Evolutionary conservation across 129 eudicot genomes (phyloP), one percentile per base, ranked within the genome.

Genomic region (Logfia minima): DNA sequence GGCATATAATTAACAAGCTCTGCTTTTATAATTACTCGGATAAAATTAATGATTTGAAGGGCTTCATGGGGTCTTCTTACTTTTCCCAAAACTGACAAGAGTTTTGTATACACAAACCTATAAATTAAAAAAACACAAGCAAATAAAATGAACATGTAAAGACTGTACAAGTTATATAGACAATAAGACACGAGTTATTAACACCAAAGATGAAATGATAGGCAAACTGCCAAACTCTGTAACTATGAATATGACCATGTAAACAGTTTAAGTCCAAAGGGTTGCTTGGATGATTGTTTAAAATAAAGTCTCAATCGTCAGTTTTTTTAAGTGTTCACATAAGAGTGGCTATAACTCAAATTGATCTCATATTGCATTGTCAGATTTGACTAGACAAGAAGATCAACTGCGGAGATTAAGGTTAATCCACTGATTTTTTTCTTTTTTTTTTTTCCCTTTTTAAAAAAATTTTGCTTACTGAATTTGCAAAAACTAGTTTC

Each of bases 71-170:
- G 91, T 80, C 81, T 89, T 83, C 90, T 83, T 60, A 92, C 86
- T 83, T 84, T 89, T 60, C 97, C 96, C 77, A 94, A 88, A 74
- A 94, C 93, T 41, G 90, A 83, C 80, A 94, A 82, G 69, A 94
- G 75, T 84, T 94, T 94, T 67, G 96, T 91, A 82, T 94, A 94
- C 34, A 94, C 98, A 83, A 85, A 94, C 89, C 97, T 91, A 28
- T 4, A 68, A 26, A 65, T 56, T 1, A 60, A 43, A 35, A 35
- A 8, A 29, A 70, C 41, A 82, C 26, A 75, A 24, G 21, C 43
- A 52, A 14, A 37, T 66, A 52, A 52, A 48, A 43, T 35, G 41
- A 37, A 34, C 18, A 17, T 58, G 53, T 11, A 67, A 28, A 6
- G 14, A 64, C 45, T 48, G 53, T 43, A 19, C 21, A 56, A n/a